Evolutionary conservation across 2,329 filamentous ascomycete species (phyloP).

Genomic region (Diplocarpon rosae): DNA sequence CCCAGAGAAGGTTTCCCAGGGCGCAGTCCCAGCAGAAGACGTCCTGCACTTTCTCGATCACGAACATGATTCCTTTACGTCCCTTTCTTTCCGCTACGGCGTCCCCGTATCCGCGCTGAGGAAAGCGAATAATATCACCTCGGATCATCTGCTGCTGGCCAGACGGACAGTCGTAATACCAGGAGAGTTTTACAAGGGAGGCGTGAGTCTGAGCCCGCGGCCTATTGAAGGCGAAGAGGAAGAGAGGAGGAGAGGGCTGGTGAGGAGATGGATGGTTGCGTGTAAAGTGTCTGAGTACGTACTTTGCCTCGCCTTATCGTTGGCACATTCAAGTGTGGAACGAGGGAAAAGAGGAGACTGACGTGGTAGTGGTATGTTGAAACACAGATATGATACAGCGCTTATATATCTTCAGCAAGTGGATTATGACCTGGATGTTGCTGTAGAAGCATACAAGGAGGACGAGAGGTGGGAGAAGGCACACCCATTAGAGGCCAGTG

Average conservation of each 20-base stretch:
- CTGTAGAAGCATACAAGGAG: constrained; percentile 52
- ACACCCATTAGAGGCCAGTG: constrained; percentile 44
- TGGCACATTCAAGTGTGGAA: not conserved
- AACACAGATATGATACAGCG: constrained; percentile 53
- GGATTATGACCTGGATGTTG: constrained; percentile 53
- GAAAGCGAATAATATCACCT: constrained; percentile 56
- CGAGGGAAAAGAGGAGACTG: constrained; percentile 13
- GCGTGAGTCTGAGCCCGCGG: constrained; percentile 55
- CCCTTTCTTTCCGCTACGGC: constrained; percentile 59
- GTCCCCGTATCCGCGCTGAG: constrained; percentile 54
- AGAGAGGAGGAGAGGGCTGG: constrained; percentile 55
- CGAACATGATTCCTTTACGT: constrained; percentile 53
- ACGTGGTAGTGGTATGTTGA: constrained; percentile 25
- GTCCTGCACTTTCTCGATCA: constrained; percentile 67
- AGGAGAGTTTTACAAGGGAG: constrained; percentile 55
- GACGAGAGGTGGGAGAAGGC: constrained; percentile 68
- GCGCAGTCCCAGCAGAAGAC: constrained; percentile 46
- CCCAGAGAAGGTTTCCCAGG: constrained; percentile 17
- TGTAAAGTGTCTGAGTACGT: constrained; percentile 67
- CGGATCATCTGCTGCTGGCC: constrained; percentile 59
- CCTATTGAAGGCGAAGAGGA: constrained; percentile 68
- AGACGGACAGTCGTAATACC: constrained; percentile 63
- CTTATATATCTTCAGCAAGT: constrained; percentile 63
- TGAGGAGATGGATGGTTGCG: constrained; percentile 67
- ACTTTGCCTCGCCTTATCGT: not conserved